A percentile compares a stretch with the other conserved stretches of the same genome.
Evolutionary conservation across 371 early-diverging fungal genomes (phyloP).

Genomic region (Nosema muscidifuracis): DNA sequence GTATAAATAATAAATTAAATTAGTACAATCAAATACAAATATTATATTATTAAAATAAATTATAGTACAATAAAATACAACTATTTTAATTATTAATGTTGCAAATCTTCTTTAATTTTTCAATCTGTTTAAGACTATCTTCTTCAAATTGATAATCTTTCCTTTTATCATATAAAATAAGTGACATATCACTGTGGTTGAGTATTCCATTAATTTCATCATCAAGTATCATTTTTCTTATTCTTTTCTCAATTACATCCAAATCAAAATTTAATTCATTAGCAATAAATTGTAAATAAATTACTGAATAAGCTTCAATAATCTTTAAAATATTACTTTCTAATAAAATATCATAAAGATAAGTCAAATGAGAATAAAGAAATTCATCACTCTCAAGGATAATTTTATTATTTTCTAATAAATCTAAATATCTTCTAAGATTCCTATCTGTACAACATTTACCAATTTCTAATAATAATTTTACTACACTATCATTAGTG

Average conservation of each 20-base stretch:
- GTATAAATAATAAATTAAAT: too few relatives aligned
- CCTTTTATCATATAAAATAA: slow-evolving; percentile 44
- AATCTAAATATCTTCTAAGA: slow-evolving; percentile 50
- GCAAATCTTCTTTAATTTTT: slow-evolving; percentile 12
- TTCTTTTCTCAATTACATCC: slow-evolving; percentile 59
- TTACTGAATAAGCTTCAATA: slow-evolving; percentile 63
- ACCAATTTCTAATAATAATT: slow-evolving; percentile 50
- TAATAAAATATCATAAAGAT: slow-evolving; percentile 59
- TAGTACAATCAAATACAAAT: too few relatives aligned
- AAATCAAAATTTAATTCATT: slow-evolving; percentile 46
- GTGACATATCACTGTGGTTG: slow-evolving; percentile 55
- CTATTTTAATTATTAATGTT: slow-evolving; percentile 9
- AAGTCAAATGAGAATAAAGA: slow-evolving; percentile 52
- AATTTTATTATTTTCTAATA: slow-evolving; percentile 36
- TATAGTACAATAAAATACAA: too few relatives aligned
- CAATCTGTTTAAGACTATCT: slow-evolving; percentile 18
- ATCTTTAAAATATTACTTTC: slow-evolving; percentile 63
- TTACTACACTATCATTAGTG: slow-evolving; percentile 37
- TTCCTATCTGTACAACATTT: slow-evolving; percentile 47
- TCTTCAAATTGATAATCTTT: slow-evolving; percentile 11
- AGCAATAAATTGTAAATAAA: slow-evolving; percentile 58
- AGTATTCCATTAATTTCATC: slow-evolving; percentile 59
- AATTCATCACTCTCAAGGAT: slow-evolving; percentile 54
- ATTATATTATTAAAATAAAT: too few relatives aligned
- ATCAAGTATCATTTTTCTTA: slow-evolving; percentile 64